Percentiles rank a stretch among this genome's conserved stretches.
Conservation (phyloP, 257 asterid genomes). For the Fraxinus americana region DNA sequence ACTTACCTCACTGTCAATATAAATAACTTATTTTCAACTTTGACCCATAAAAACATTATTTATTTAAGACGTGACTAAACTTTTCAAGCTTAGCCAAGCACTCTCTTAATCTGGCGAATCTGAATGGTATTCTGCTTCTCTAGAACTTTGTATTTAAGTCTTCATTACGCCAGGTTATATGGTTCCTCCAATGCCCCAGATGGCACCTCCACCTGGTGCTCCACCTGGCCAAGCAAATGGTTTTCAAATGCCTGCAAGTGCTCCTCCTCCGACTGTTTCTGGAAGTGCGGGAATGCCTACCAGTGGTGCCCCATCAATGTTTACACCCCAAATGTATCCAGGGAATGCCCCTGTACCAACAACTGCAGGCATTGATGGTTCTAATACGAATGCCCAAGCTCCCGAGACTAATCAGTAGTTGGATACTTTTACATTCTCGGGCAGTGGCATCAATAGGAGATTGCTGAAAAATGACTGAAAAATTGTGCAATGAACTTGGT, state of each 20-base stretch:
- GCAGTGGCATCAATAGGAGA: constrained; percentile 11
- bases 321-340: constrained; percentile 65
- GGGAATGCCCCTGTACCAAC: constrained; percentile 55
- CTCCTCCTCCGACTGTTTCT: constrained; percentile 56
- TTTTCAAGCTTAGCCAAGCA: not conserved
- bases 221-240: constrained; percentile 78
- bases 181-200: constrained; percentile 55
- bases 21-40: not conserved
- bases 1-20: not conserved
- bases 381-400: constrained; percentile 40
- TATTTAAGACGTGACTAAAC: not conserved
- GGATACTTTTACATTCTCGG: constrained; percentile 16
- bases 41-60: not conserved
- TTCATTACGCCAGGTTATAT: constrained; percentile 52
- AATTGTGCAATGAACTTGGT: constrained; percentile 29
- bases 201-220: constrained; percentile 72
- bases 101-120: not conserved
- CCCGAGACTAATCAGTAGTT: constrained; percentile 49
- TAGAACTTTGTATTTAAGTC: not conserved
- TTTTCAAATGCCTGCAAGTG: constrained; percentile 58
- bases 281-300: constrained; percentile 62
- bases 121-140: not conserved
- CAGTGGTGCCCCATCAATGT: constrained; percentile 49
- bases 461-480: constrained; percentile 16
- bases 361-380: constrained; percentile 45